phyloP scores from a whole-genome alignment of 768 basidiomycete species.

The Boletus rubropictus region DNA sequence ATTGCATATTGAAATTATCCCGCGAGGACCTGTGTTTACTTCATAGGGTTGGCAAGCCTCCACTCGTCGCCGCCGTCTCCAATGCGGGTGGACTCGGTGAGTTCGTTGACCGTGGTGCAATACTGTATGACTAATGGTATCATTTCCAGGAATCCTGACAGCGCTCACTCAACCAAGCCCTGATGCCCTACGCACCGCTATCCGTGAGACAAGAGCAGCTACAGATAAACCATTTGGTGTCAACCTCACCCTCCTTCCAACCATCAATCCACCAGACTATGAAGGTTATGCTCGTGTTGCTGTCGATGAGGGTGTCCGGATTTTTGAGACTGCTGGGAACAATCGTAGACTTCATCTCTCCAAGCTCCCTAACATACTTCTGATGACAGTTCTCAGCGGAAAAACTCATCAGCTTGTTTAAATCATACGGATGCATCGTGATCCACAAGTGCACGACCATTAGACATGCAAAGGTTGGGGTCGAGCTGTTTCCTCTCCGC shows the following conservation, averaged over 20 bases:
- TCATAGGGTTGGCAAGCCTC: conserved; percentile 71
- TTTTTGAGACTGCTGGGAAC: conserved; percentile 92
- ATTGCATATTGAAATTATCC: background rate
- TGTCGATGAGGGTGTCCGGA: conserved; percentile 79
- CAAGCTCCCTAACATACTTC: background rate
- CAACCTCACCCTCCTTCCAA: conserved; percentile 82
- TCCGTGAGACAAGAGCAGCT: conserved; percentile 65
- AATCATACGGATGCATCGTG: conserved; percentile 69
- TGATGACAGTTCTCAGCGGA: conserved; percentile 47
- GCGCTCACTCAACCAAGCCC: conserved; percentile 86
- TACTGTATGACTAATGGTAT: background rate
- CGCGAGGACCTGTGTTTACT: background rate
- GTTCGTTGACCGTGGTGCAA: conserved; percentile 9
- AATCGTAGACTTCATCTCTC: conserved; percentile 51
- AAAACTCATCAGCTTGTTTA: conserved; percentile 74
- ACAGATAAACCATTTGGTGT: conserved; percentile 79
- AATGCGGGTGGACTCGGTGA: conserved; percentile 77
- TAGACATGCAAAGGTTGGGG: conserved; percentile 70
- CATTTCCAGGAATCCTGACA: conserved; percentile 62
- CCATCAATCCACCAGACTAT: conserved; percentile 89
- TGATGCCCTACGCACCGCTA: conserved; percentile 71
- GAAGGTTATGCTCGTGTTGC: conserved; percentile 75
- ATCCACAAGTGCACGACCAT: conserved; percentile 90
- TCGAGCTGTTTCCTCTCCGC: conserved; percentile 2
- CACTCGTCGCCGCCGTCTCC: conserved; percentile 70